These are phyloP conservation scores for Malassezia obtusa DNA, from an alignment of 1,284 basidiomycete genomes.

Conservation along the genomic window DNA sequence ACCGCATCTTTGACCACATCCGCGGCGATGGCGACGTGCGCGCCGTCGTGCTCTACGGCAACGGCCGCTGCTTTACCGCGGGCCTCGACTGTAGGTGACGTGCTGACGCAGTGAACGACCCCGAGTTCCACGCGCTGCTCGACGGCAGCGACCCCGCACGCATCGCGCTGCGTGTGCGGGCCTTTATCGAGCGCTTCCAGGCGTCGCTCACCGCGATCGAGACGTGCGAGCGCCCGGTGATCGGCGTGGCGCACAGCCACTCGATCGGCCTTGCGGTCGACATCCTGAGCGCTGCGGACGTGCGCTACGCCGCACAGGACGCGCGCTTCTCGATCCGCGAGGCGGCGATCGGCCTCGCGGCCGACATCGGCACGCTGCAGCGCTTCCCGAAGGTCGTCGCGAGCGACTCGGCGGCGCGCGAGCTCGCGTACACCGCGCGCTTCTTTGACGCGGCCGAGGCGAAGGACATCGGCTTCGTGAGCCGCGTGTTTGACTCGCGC, in stretches of 20 bases:
- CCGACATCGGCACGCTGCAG: conserved; percentile 81
- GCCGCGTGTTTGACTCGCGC: conserved; percentile 62
- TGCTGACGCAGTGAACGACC: conserved; percentile 17
- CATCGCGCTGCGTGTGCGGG: conserved; percentile 29
- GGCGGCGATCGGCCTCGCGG: conserved; percentile 77
- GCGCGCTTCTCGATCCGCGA: conserved; percentile 71
- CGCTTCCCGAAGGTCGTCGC: conserved; percentile 70
- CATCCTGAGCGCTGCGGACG: conserved; percentile 68
- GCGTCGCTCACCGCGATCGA: conserved; percentile 50
- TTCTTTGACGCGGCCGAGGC: conserved; percentile 66
- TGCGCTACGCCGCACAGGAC: conserved; percentile 63
- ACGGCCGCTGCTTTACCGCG: conserved; percentile 44
- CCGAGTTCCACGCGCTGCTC: conserved; percentile 15
- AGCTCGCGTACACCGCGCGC: conserved; percentile 69
- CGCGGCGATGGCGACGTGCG: conserved; percentile 34
- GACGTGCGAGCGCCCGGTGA: conserved; percentile 69
- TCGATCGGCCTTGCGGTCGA: conserved; percentile 66
- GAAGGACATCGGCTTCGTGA: conserved; percentile 64
- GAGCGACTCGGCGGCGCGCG: conserved; percentile 67
- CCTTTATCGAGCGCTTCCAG: conserved; percentile 44
- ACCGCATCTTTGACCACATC: conserved; percentile 28
- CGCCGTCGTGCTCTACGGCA: conserved; percentile 40
- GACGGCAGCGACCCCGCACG: conserved; percentile 34
- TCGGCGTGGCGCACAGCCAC: conserved; percentile 69
- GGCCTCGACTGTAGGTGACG: conserved; percentile 36